Conservation (phyloP, 139 green algal species). For the Coccomyxa sp. region DNA sequence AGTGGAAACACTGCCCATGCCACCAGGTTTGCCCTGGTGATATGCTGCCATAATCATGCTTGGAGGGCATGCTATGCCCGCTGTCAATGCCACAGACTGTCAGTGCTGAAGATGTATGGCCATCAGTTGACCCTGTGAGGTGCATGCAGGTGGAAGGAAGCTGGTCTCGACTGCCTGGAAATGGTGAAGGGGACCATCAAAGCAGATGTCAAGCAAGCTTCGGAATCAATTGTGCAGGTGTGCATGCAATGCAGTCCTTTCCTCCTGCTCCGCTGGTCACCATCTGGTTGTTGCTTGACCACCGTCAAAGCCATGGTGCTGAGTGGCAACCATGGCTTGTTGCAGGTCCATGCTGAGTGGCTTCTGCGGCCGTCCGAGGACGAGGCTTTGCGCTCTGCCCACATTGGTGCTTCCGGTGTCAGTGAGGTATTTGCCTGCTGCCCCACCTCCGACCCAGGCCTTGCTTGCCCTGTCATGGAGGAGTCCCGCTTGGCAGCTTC, state of each 20-base stretch:
- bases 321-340: not conserved
- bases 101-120: not conserved
- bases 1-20: constrained; percentile 59
- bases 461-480: not conserved
- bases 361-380: constrained; percentile 6
- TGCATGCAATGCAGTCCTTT: constrained; percentile 7
- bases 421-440: constrained; percentile 11
- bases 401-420: constrained; percentile 13
- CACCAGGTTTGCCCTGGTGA: constrained; percentile 8
- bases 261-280: too few species aligned
- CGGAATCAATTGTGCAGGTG: constrained; percentile 11
- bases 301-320: too few species aligned
- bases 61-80: constrained; percentile 94
- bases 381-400: not conserved
- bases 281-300: too few species aligned
- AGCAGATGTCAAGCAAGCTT: not conserved
- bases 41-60: constrained; percentile 92
- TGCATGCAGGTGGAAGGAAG: constrained; percentile 45
- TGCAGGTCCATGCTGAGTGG: constrained; percentile 7
- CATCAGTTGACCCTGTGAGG: not conserved
- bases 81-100: constrained; percentile 94
- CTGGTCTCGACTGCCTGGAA: constrained; percentile 45
- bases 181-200: constrained; percentile 11
- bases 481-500: not conserved
- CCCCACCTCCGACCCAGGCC: not conserved